Evolutionary conservation across 257 asterid genomes (phyloP), one percentile per base, ranked within the genome.

Genomic region (Solanum pennellii): DNA sequence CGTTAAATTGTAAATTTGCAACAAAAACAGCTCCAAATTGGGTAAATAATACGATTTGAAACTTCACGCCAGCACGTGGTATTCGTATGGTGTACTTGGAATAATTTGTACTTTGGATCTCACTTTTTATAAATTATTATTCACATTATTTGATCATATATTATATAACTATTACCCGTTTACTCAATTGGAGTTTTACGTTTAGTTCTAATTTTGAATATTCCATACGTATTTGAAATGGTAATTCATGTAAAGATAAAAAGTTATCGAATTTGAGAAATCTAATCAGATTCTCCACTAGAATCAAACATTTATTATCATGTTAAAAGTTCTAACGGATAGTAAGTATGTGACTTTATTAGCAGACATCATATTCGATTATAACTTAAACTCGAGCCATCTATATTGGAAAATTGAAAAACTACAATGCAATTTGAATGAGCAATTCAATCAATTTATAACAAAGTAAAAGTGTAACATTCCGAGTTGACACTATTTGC

Each of bases 1-100:
- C 87, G 83, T 15, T 27, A 21, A 76, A 23, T 27, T 21, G 88
- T 39, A 88, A 88, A 56, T 80, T 20, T 14, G 49, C n/a, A 39
- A 45, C 6, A 27, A 12, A 23, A 16, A 14, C n/a, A 71, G 16
- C 59, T 35, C 84, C 29, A 71, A 9, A 21, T 29, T 71, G 49
- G 84, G 29, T 12, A 68, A 65, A 16, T 73, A 31, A 33, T 31
- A 33, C 13, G 21, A 42, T 82, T 84, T 89, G 29, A 72, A 89
- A 87, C 77, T 75, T 87, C 44, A 83, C 86, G 91, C 86, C 86
- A 84, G 88, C 88, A 89, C 86, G 84, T 87, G 91, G 74, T 21
- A 8, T 83, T 47, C 44, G 23, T 85, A 56, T 65, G 87, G 66
- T 52, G 23, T 52, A 3, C 62, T 52, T 18, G 3, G 62, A 60